Evolutionary conservation across 208 protist genomes (phyloP), one percentile per base, ranked within the genome.

Genomic region (Naegleria lovaniensis): DNA sequence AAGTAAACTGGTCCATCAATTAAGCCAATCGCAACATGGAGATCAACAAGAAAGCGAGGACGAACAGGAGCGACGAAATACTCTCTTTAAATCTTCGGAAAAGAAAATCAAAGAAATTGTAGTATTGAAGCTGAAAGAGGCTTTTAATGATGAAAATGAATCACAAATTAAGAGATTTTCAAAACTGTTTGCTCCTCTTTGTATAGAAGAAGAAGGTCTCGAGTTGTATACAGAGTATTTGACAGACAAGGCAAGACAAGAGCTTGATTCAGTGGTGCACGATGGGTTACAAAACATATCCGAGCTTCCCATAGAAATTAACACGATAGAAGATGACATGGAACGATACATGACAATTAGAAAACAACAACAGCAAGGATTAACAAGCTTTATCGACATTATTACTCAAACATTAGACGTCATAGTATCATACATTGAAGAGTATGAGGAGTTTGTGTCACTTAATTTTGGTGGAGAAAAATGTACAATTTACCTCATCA

Each of bases 91-190:
- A 33, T 36, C 19, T 13, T 29, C 67, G 9, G 67, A 79, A 79
- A 79, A 79, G 67, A 79, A 79, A 79, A 79, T 79, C 29, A 29
- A 79, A 33, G 67, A 79, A 79, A 79, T 79, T 79, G 16, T 79
- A 0, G 5, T 33, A 36, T 79, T 25, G 9, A 79, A 79, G 9
- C 7, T 79, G 16, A 79, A 29, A 36, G 67, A 79, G n/a, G 67
- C 67, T 36, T 9, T 79, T 4, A 79, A 33, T 36, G 29, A 29
- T 36, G 29, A 79, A 9, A 79, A 79, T 36, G 29, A 25, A 22
- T 4, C 29, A 43, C 22, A 88, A 58, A 58, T 88, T 5, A 16
- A 88, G n/a, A 51, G 85, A 39, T 88, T 88, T 88, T 29, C 85
- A 59, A 88, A 88, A 58, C 36, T 88, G 22, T 58, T 88, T 48